Conservation (phyloP, 2,329 filamentous ascomycete species). For the Dothistroma septosporum region DNA sequence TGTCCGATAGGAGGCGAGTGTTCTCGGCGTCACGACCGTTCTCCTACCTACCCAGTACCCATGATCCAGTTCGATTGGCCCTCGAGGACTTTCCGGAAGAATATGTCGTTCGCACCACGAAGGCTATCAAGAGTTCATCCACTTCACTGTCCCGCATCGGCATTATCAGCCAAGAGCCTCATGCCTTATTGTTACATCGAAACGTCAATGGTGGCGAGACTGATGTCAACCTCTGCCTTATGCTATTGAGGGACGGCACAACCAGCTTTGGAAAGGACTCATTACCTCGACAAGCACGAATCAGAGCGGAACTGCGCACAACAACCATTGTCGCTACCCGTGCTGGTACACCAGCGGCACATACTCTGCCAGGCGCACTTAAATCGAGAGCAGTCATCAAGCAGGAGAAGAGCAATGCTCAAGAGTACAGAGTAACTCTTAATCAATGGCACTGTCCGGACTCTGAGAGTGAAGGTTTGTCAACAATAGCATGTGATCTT, state of each 20-base stretch:
- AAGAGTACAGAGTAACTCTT: slow-evolving; percentile 2
- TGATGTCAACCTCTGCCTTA: slow-evolving; percentile 7
- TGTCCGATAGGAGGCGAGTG: slow-evolving; percentile 7
- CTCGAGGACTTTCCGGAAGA: slow-evolving; percentile 15
- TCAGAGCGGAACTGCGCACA: slow-evolving; percentile 10
- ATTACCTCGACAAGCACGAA: slow-evolving; percentile 6
- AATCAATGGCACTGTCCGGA: slow-evolving; percentile 10
- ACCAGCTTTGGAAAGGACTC: background rate
- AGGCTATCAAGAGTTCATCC: background rate
- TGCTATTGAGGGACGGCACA: slow-evolving; percentile 4
- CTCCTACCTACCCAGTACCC: slow-evolving; percentile 6
- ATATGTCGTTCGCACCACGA: slow-evolving; percentile 12
- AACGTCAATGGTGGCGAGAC: background rate
- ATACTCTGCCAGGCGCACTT: slow-evolving; percentile 1
- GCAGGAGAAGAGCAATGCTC: slow-evolving; percentile 4
- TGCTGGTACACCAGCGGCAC: slow-evolving; percentile 2
- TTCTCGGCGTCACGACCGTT: slow-evolving; percentile 7
- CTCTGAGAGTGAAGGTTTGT: slow-evolving; percentile 14
- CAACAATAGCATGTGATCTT: background rate
- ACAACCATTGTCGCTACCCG: slow-evolving; percentile 14
- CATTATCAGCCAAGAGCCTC: slow-evolving; percentile 14
- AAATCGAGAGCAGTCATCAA: slow-evolving; percentile 7
- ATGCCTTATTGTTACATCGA: background rate
- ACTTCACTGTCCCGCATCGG: slow-evolving; percentile 6
- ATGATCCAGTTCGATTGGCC: background rate